Base-by-base conservation (phyloP, 352 stramenopile species). In the Albugo laibachii region DNA sequence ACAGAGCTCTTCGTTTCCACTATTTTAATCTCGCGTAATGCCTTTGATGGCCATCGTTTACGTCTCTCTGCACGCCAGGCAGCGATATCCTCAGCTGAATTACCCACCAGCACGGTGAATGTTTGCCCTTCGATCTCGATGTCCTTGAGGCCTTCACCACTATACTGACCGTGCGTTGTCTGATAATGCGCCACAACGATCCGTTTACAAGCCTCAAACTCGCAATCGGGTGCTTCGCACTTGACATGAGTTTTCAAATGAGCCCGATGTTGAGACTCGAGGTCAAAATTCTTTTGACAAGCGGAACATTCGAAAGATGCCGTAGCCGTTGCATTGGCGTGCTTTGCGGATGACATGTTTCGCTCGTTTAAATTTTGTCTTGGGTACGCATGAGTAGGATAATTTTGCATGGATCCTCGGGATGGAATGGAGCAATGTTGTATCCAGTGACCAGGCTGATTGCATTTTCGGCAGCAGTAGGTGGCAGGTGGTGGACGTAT, bases 51-150 rank as follows among this genome's bases (percentile, higher is more conserved):
- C 71, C 74, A 89, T 38, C 66, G 76, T 44, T 80, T 82, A 15
- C 76, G 63, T 14, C 76, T 67, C 42, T 89, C 76, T 16, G 71
- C 69, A 6, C 76, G 69, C 76, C 76, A 89, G 46, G 79, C 77
- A 0, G 61, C 52, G 53, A 89, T 89, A 43, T 89, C 76, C 45
- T 86, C 69, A 0, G 66, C 67, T 16, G 73, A 86, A 34, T 89
- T 80, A 13, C 76, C 76, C 15, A 89, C 65, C 11, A 89, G 49
- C n/a, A 89, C 76, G 57, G 71, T 76, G 49, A 89, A 89, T 53
- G 80, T 86, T 41, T 89, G 76, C n/a, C 73, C 76, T 57, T 89
- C 76, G 45, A 89, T 60, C 11, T 85, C 76, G 24, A 89, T 82
- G 36, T 85, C 72, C 48, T 89, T 86, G 11, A 86, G 57, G 10